phyloP scores from a whole-genome alignment of 805 yeast genomes.

The Wickerhamomyces hampshirensis region DNA sequence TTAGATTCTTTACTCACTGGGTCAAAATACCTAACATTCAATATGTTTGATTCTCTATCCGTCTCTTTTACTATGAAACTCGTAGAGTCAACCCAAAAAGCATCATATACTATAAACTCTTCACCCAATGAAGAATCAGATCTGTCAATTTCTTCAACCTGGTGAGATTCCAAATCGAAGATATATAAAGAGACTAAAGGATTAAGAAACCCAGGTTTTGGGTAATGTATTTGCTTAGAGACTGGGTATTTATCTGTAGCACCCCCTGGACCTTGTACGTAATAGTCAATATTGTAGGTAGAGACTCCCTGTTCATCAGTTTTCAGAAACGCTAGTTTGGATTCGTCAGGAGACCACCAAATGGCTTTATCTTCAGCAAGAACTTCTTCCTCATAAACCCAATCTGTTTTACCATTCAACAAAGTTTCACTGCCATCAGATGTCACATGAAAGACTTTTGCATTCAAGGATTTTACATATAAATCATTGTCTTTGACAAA shows the following conservation, averaged over 20 bases:
- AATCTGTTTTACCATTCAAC: conserved; percentile 84
- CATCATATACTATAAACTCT: conserved; percentile 60
- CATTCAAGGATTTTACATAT: conserved; percentile 40
- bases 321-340: conserved; percentile 53
- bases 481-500: conserved; percentile 65
- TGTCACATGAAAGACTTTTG: conserved; percentile 37
- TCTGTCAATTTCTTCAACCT: conserved; percentile 28
- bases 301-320: conserved; percentile 73
- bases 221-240: conserved; percentile 58
- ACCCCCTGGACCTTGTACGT: conserved; percentile 42
- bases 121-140: conserved; percentile 27
- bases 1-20: conserved; percentile 26
- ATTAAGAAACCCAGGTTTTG: conserved; percentile 77
- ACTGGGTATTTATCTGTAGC: conserved; percentile 54
- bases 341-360: conserved; percentile 87
- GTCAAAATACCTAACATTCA: conserved; percentile 48
- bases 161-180: conserved; percentile 31
- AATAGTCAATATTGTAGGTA: conserved; percentile 67
- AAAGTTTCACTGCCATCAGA: conserved; percentile 61
- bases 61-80: conserved; percentile 52
- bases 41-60: conserved; percentile 60
- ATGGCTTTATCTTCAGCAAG: conserved; percentile 61
- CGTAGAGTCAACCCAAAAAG: conserved; percentile 54
- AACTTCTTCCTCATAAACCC: conserved; percentile 95
- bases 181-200: conserved; percentile 57